Evolutionary conservation across 768 basidiomycete species (phyloP).

Genomic region (Boletus edulis): DNA sequence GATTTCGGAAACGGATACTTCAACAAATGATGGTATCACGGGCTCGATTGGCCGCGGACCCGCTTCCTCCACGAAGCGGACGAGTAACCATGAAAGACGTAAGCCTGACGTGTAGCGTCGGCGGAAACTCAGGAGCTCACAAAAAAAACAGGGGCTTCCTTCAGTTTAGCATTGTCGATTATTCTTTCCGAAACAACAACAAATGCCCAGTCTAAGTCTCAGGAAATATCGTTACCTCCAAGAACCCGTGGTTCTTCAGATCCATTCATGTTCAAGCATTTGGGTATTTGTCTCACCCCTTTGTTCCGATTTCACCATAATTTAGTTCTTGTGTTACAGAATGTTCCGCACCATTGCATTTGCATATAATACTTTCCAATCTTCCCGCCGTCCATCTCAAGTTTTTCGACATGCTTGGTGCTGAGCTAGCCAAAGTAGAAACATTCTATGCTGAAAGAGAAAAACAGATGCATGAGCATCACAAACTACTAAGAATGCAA

Average conservation of each 20-base stretch:
- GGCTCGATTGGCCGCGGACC: background rate
- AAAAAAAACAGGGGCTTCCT: constrained; percentile 3
- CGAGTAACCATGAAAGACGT: constrained; percentile 9
- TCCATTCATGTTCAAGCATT: background rate
- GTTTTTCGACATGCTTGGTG: constrained; percentile 78
- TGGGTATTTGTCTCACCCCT: constrained; percentile 9
- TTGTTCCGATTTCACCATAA: background rate
- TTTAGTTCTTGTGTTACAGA: constrained; percentile 5
- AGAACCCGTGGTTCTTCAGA: background rate
- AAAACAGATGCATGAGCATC: constrained; percentile 52
- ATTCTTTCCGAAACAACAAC: background rate
- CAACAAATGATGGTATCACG: background rate
- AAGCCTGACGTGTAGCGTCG: background rate
- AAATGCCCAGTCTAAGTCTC: background rate
- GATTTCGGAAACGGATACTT: background rate
- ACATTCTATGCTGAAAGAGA: constrained; percentile 76
- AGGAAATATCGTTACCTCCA: background rate
- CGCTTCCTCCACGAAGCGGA: background rate
- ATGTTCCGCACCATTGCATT: constrained; percentile 26
- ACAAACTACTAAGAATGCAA: constrained; percentile 56
- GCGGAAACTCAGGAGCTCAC: background rate
- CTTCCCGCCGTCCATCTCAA: constrained; percentile 58
- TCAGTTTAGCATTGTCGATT: background rate
- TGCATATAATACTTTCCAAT: constrained; percentile 49
- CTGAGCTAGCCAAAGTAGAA: constrained; percentile 82